Conservation (phyloP, 169 alveolate genomes). For the Miamiensis avidus region DNA sequence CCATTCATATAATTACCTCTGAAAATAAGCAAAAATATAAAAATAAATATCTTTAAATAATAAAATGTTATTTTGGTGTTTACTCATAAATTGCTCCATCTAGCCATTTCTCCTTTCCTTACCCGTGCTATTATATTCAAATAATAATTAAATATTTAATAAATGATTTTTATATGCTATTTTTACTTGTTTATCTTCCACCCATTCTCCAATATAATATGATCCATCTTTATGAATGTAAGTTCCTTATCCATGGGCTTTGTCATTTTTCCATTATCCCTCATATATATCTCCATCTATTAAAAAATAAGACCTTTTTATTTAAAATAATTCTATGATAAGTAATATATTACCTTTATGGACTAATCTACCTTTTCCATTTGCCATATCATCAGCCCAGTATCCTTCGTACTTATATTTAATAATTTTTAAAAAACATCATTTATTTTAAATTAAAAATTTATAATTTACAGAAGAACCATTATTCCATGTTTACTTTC, state of each 20-base stretch:
- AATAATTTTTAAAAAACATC: too few relatives aligned
- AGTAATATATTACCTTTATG: conserved; percentile 14
- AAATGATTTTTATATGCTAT: conserved; percentile 25
- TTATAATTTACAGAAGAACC: too few relatives aligned
- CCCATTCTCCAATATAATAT: conserved; percentile 62
- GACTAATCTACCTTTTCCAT: conserved; percentile 52
- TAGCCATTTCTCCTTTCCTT: conserved; percentile 51
- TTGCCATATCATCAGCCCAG: conserved; percentile 61
- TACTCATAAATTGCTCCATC: conserved; percentile 60
- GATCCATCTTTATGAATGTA: conserved; percentile 52
- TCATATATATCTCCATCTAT: conserved; percentile 32
- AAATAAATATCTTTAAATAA: not conserved
- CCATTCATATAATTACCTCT: conserved; percentile 38
- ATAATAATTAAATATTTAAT: conserved; percentile 32
- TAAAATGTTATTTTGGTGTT: not conserved
- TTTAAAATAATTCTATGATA: not conserved
- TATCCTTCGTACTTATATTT: conserved; percentile 48
- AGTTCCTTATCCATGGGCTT: conserved; percentile 53
- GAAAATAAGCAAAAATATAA: not conserved
- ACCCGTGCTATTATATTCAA: conserved; percentile 5
- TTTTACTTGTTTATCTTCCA: conserved; percentile 22
- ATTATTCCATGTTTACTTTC: not conserved
- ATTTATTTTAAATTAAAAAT: too few relatives aligned
- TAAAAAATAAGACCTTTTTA: not conserved
- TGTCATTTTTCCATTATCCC: conserved; percentile 55